Evolutionary conservation across 805 yeast species (phyloP).

Genomic region (Starmerella powellii): DNA sequence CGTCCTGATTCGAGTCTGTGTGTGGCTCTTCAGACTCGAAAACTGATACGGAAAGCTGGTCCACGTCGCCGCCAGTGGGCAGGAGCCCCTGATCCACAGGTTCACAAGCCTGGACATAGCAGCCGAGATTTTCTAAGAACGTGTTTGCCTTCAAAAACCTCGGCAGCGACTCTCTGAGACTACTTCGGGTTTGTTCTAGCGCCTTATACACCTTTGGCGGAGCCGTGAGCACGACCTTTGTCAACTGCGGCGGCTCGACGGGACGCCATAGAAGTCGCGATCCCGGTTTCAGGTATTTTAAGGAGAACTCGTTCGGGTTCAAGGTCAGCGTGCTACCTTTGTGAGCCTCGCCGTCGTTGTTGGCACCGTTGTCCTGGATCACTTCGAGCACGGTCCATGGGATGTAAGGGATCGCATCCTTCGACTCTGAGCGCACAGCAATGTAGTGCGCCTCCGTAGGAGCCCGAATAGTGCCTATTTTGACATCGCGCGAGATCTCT

Average conservation of each 20-base stretch:
- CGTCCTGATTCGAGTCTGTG: too few species aligned
- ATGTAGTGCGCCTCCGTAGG: conserved; percentile 4
- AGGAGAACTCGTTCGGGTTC: conserved; percentile 8
- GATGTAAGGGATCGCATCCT: conserved; percentile 10
- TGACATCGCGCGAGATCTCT: background rate
- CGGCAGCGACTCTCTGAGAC: conserved; percentile 30
- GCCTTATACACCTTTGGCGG: conserved; percentile 39
- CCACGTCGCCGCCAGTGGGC: conserved; percentile 28
- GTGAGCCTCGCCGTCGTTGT: background rate
- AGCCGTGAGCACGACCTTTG: conserved; percentile 33
- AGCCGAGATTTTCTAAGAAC: conserved; percentile 35
- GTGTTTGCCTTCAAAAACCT: conserved; percentile 35
- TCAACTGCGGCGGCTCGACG: conserved; percentile 26
- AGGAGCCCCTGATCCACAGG: conserved; percentile 62
- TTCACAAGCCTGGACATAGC: conserved; percentile 49
- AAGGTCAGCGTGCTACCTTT: too few species aligned
- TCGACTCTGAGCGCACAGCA: conserved; percentile 12
- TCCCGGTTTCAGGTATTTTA: conserved; percentile 1
- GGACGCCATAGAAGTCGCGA: conserved; percentile 7
- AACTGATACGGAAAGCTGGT: conserved; percentile 19
- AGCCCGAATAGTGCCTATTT: conserved; percentile 3
- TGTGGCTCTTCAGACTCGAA: conserved; percentile 13
- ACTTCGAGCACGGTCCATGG: conserved; percentile 13
- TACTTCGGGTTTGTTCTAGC: conserved; percentile 30
- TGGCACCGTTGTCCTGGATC: background rate